Conservation (phyloP, 164 flowering plant genomes). For the Magnolia changhungtana region DNA sequence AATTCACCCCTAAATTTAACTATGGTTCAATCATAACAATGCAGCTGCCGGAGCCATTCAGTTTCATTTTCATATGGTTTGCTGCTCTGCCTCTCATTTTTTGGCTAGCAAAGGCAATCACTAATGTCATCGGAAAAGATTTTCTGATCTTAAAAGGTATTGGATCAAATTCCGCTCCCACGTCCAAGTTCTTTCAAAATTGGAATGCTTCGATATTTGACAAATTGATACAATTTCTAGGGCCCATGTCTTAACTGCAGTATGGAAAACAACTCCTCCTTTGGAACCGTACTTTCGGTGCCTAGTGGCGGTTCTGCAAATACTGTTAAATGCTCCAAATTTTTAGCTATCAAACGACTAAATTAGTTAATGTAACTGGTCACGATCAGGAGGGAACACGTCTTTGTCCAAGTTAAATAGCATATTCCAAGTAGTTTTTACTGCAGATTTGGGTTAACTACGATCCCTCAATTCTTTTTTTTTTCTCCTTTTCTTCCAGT, state of each 20-base stretch:
- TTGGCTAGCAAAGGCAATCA: conserved; percentile 54
- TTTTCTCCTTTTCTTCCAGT: conserved; percentile 33
- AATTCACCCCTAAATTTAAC: neutral
- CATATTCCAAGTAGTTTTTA: too few species aligned
- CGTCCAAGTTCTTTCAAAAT: too few species aligned
- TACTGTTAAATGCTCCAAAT: conserved; percentile 75
- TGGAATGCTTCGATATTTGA: too few species aligned
- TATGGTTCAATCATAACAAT: conserved; percentile 12
- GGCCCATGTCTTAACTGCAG: conserved; percentile 98
- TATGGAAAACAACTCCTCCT: conserved; percentile 85
- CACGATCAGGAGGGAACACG: too few species aligned
- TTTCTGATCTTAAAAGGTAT: conserved; percentile 80
- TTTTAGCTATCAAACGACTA: conserved; percentile 7
- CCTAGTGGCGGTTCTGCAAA: conserved; percentile 76
- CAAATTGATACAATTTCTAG: conserved; percentile 28
- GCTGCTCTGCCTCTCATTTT: conserved; percentile 85
- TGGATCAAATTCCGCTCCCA: neutral
- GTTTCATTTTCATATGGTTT: conserved; percentile 98
- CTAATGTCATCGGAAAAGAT: conserved; percentile 66
- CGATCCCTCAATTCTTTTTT: too few species aligned
- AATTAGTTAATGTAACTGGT: neutral
- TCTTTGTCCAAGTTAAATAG: too few species aligned
- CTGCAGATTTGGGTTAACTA: neutral
- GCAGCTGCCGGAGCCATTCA: conserved; percentile 97
- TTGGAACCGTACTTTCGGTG: conserved; percentile 85